Base-by-base conservation (phyloP, 495 filamentous ascomycete species). In the Neurospora cerealis region DNA sequence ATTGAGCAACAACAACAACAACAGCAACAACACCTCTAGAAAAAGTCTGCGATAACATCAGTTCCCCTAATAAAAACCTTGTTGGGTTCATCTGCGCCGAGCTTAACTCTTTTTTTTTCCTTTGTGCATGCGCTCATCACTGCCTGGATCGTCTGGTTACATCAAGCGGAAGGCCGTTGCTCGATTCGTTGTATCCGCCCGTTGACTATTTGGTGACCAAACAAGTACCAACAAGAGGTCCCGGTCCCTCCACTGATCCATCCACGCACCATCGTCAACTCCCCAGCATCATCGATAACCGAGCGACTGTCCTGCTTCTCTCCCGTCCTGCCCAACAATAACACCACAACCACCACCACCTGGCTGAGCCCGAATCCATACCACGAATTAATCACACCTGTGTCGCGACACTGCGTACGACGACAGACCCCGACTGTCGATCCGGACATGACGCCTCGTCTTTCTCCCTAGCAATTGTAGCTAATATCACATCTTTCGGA, bases 181-280 rank as follows among this genome's bases (percentile, higher is more conserved):
- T 32, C 28, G 54, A 32, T 62, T 32, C 13, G 70, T 36, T 37
- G 6, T 34, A 15, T 36, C 24, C 70, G 71, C 69, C 69, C 69
- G 44, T 62, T 54, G 39, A 19, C 10, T 42, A 42, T 28, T 72
- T 48, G 69, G 69, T 69, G 48, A 24, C 73, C 69, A 71, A 44
- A 38, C 70, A 71, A 69, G 75, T 74, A 77, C 77, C 77, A 76
- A 79, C 77, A 79, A 77, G 75, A 79, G 44, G 71, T 72, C 73
- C 46, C 42, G 46, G 38, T 70, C 70, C 72, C 71, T 72, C 46
- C 70, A 48, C 69, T 44, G 71, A 32, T 42, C 13, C 44, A 37
- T 62, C 54, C 74, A 28, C 71, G 54, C 40, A 69, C 70, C 66
- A 66, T 66, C 41, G 41, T 37, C 70, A 62, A 60, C 40, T 62